phyloP scores from a whole-genome alignment of 306 rosid species.

The Clitoria ternatea region DNA sequence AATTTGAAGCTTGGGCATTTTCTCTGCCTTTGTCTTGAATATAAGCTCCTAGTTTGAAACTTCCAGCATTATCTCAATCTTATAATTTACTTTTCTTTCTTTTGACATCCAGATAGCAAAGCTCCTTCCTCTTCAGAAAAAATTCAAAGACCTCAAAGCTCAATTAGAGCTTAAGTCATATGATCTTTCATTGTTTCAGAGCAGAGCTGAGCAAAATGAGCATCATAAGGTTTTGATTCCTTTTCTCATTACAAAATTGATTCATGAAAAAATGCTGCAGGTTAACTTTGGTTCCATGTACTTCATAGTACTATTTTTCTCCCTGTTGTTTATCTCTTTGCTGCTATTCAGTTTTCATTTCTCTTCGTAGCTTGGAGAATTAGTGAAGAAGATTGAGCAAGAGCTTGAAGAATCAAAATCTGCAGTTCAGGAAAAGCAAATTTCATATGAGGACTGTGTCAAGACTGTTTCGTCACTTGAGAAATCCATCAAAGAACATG shows the following conservation, averaged over 20 bases:
- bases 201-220: constrained; percentile 92
- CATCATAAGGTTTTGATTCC: constrained; percentile 78
- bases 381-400: constrained; percentile 78
- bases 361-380: constrained; percentile 72
- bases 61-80: constrained; percentile 9
- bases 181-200: constrained; percentile 83
- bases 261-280: neutral
- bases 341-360: constrained; percentile 13
- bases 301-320: neutral
- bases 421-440: constrained; percentile 58
- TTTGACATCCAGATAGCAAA: constrained; percentile 57
- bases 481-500: constrained; percentile 86
- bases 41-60: neutral
- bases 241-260: constrained; percentile 8
- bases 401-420: constrained; percentile 80
- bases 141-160: constrained; percentile 59
- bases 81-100: constrained; percentile 15
- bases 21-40: neutral
- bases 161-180: constrained; percentile 75
- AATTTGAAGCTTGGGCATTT: neutral
- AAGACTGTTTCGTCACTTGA: constrained; percentile 63
- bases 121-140: constrained; percentile 77
- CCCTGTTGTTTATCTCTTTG: neutral
- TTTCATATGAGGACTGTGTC: constrained; percentile 53
- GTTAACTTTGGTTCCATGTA: neutral